Evolutionary conservation across 2,329 filamentous ascomycete genomes (phyloP), one percentile per base, ranked within the genome.

Genomic region (Trichoderma lentiforme): DNA sequence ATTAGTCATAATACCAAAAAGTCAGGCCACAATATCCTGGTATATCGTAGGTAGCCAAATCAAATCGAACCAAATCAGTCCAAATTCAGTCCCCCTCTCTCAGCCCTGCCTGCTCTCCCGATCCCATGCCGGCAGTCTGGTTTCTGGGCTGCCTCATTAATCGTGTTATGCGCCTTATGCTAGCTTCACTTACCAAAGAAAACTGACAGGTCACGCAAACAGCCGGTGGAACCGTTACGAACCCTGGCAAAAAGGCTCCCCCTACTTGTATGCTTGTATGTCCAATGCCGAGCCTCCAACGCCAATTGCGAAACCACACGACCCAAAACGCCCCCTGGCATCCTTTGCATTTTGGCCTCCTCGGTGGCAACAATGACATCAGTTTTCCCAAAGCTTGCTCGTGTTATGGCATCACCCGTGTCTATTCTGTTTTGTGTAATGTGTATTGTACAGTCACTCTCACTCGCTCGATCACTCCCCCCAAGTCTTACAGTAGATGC

Each of bases 301-400:
- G 53, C 14, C 14, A 28, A 28, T 57, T 28, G 53, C 53, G 53
- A 57, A 57, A 57, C 53, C 24, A n/a, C 24, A 57, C 7, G 18
- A 57, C 32, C 58, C 32, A 62, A 61, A 61, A 39, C 58, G 32
- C 21, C 58, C 53, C 53, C 53, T 47, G 43, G 43, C n/a, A 5
- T 12, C 26, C 28, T 30, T 18, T 30, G 24, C 8, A 30, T 57
- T 30, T 57, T 57, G 26, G 53, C 53, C 61, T 47, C 61, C 34
- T 64, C 62, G 39, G 62, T 64, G 62, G 62, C 62, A 64, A 64
- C 62, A 64, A 51, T 64, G 62, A 64, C 62, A 64, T 64, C 62
- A 64, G 62, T 32, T 51, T 11, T 24, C 14, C 34, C 15, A 43
- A 18, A n/a, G 7, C 21, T 39, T 43, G n/a, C 9, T 21, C 47